phyloP scores from a whole-genome alignment of 2,329 filamentous ascomycete genomes.

The Trichoderma atroviride region DNA sequence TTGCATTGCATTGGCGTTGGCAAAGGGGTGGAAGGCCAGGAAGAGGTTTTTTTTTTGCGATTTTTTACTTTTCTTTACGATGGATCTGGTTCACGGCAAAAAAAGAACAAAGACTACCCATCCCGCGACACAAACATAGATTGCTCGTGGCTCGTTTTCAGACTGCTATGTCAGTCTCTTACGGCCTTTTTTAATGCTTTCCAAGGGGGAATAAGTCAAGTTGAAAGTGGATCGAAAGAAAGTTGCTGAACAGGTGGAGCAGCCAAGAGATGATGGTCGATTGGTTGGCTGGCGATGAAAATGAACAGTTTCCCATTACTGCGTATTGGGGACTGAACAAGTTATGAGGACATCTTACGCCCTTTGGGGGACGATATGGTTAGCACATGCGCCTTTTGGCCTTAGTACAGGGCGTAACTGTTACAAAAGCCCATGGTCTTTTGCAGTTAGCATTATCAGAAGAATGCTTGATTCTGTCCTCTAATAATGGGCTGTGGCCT shows the following conservation, averaged over 20 bases:
- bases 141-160: conserved; percentile 39
- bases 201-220: conserved; percentile 33
- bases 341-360: conserved; percentile 27
- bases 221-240: conserved; percentile 26
- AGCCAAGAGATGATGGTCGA: background rate
- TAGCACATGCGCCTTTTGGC: conserved; percentile 2
- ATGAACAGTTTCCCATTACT: background rate
- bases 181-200: conserved; percentile 38
- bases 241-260: conserved; percentile 22
- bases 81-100: conserved; percentile 39
- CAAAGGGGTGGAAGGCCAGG: conserved; percentile 40
- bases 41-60: conserved; percentile 35
- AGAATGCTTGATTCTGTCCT: conserved; percentile 28
- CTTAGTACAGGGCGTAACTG: conserved; percentile 11
- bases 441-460: conserved; percentile 26
- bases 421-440: conserved; percentile 22
- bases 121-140: conserved; percentile 45
- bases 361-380: conserved; percentile 18
- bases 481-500: background rate
- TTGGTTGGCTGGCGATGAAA: conserved; percentile 11
- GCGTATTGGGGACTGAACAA: conserved; percentile 8
- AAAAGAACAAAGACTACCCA: conserved; percentile 40
- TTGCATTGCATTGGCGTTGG: conserved; percentile 65
- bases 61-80: conserved; percentile 35
- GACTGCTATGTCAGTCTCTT: conserved; percentile 20